Evolutionary conservation across 2,329 filamentous ascomycete species (phyloP).

Genomic region (Simplicillium sp.): DNA sequence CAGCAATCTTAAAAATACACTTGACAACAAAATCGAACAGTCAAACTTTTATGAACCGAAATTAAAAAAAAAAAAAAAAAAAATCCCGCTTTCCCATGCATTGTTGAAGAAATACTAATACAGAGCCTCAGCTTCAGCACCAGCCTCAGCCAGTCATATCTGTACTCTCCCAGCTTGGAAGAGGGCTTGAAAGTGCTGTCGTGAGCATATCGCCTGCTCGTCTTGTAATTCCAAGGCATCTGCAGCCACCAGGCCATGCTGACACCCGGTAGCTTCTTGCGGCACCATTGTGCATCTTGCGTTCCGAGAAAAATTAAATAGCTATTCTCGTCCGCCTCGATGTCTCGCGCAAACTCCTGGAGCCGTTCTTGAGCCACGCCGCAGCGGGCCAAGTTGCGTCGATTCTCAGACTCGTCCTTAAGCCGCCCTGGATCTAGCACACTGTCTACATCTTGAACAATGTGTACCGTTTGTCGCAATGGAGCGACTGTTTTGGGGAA

Average conservation of each 20-base stretch:
- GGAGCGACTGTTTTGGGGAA: conserved; percentile 12
- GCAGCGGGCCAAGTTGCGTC: conserved; percentile 11
- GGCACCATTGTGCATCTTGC: conserved; percentile 17
- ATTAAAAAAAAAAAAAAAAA: too few species aligned
- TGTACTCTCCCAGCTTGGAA: too few species aligned
- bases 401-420: conserved; percentile 14
- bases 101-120: too few species aligned
- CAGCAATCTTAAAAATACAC: neutral
- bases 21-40: neutral
- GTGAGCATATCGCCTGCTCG: conserved; percentile 7
- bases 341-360: conserved; percentile 10
- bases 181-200: neutral
- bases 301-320: conserved; percentile 16
- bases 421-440: conserved; percentile 17
- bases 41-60: neutral
- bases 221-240: conserved; percentile 15
- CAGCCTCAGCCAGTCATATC: too few species aligned
- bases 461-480: conserved; percentile 15
- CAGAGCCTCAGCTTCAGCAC: too few species aligned
- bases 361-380: conserved; percentile 11
- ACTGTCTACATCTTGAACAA: conserved; percentile 15
- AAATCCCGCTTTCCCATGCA: too few species aligned
- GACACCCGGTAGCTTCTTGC: conserved; percentile 13
- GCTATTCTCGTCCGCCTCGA: conserved; percentile 13
- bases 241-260: conserved; percentile 18